Percentiles rank a stretch among this genome's conserved stretches.
Conservation (phyloP, 768 basidiomycete genomes). For the Lactifluus pinguis region DNA sequence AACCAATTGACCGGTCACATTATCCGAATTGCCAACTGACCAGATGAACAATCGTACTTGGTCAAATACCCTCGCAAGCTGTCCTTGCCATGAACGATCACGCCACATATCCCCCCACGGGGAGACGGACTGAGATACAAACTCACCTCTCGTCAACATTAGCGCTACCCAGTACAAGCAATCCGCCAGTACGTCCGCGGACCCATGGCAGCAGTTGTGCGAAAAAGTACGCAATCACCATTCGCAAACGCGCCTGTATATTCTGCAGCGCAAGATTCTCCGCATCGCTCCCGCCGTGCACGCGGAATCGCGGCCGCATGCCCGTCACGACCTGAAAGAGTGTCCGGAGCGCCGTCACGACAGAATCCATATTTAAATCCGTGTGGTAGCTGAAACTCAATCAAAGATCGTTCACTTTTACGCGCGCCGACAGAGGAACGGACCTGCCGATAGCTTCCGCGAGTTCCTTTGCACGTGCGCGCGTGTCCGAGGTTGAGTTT, state of each 20-base stretch:
- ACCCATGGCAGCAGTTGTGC: constrained; percentile 93
- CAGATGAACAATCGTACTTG: constrained; percentile 95
- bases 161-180: constrained; percentile 94
- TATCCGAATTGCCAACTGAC: constrained; percentile 28
- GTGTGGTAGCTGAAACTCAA: constrained; percentile 65
- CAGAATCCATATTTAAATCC: constrained; percentile 91
- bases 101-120: not conserved
- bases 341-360: constrained; percentile 76
- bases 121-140: not conserved
- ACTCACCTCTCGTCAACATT: constrained; percentile 93
- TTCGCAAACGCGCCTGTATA: constrained; percentile 89
- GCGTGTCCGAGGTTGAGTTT: constrained; percentile 84
- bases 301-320: constrained; percentile 63
- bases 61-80: constrained; percentile 95
- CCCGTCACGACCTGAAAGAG: constrained; percentile 81
- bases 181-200: constrained; percentile 69
- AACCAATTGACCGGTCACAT: not conserved
- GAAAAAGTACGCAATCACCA: constrained; percentile 93
- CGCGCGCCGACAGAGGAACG: constrained; percentile 24
- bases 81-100: not conserved
- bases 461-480: constrained; percentile 77
- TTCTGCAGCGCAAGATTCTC: constrained; percentile 98
- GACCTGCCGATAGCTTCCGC: constrained; percentile 87
- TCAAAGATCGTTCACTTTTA: not conserved
- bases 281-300: constrained; percentile 74